phyloP scores from a whole-genome alignment of 768 basidiomycete genomes.

The Pulveroboletus frians region DNA sequence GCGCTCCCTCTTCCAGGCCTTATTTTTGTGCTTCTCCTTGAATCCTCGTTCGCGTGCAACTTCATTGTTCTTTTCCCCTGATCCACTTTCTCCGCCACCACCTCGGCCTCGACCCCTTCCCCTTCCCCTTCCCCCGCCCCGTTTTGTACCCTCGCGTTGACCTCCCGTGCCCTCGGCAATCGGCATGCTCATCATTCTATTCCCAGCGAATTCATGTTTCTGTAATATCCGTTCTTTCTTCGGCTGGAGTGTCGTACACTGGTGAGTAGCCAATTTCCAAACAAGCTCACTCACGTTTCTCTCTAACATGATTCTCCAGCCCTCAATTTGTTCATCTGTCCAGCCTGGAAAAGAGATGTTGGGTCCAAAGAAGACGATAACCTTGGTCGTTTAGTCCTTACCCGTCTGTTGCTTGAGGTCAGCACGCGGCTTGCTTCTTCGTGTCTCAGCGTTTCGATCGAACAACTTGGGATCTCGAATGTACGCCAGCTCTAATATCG shows the following conservation, averaged over 20 bases:
- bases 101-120: conserved; percentile 40
- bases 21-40: conserved; percentile 80
- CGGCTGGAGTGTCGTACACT: conserved; percentile 40
- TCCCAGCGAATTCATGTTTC: conserved; percentile 75
- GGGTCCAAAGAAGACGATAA: background rate
- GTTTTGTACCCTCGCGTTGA: conserved; percentile 12
- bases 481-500: conserved; percentile 72
- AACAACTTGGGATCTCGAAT: conserved; percentile 71
- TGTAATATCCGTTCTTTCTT: conserved; percentile 68
- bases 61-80: conserved; percentile 35
- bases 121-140: conserved; percentile 13
- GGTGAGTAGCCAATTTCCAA: conserved; percentile 8
- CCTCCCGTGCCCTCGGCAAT: background rate
- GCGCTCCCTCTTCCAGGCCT: conserved; percentile 75
- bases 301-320: conserved; percentile 89
- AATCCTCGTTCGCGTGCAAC: conserved; percentile 55
- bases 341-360: conserved; percentile 42
- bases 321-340: conserved; percentile 84
- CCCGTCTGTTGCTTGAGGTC: conserved; percentile 70
- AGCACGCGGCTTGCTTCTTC: conserved; percentile 60
- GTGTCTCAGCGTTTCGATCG: conserved; percentile 66
- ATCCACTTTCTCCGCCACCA: conserved; percentile 32
- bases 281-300: conserved; percentile 57
- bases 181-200: conserved; percentile 31
- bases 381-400: conserved; percentile 19